These are phyloP conservation scores for Pholiota molesta DNA, from an alignment of 768 basidiomycete species.

Conservation along the genomic window DNA sequence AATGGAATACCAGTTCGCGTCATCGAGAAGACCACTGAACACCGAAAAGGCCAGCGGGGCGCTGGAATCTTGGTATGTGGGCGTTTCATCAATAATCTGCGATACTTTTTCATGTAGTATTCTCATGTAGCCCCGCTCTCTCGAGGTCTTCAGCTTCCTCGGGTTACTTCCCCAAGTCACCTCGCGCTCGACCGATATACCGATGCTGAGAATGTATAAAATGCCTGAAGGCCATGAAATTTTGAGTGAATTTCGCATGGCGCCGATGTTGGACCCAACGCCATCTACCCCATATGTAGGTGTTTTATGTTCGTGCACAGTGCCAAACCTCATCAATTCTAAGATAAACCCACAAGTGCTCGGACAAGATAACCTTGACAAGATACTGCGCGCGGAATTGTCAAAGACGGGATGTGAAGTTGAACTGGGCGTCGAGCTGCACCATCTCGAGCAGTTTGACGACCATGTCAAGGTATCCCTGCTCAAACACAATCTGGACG, in stretches of 20 bases:
- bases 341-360: slow-evolving; percentile 16
- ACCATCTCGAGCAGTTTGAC: slow-evolving; percentile 39
- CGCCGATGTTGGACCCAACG: slow-evolving; percentile 26
- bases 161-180: slow-evolving; percentile 37
- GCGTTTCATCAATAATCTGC: background rate
- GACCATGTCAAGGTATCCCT: slow-evolving; percentile 40
- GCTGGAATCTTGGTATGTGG: slow-evolving; percentile 34
- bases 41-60: slow-evolving; percentile 39
- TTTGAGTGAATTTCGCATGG: slow-evolving; percentile 30
- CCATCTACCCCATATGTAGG: slow-evolving; percentile 34
- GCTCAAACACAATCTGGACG: slow-evolving; percentile 16
- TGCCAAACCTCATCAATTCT: background rate
- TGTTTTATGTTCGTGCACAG: background rate
- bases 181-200: slow-evolving; percentile 24
- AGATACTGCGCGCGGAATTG: slow-evolving; percentile 35
- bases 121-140: slow-evolving; percentile 38
- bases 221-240: slow-evolving; percentile 29
- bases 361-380: slow-evolving; percentile 38
- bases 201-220: slow-evolving; percentile 35
- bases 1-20: slow-evolving; percentile 54
- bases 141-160: slow-evolving; percentile 44
- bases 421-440: slow-evolving; percentile 46
- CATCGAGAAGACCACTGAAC: slow-evolving; percentile 43
- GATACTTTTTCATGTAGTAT: background rate
- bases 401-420: slow-evolving; percentile 33